Base-by-base conservation (phyloP, 805 yeast species). In the Torulaspora microellipsoides region DNA sequence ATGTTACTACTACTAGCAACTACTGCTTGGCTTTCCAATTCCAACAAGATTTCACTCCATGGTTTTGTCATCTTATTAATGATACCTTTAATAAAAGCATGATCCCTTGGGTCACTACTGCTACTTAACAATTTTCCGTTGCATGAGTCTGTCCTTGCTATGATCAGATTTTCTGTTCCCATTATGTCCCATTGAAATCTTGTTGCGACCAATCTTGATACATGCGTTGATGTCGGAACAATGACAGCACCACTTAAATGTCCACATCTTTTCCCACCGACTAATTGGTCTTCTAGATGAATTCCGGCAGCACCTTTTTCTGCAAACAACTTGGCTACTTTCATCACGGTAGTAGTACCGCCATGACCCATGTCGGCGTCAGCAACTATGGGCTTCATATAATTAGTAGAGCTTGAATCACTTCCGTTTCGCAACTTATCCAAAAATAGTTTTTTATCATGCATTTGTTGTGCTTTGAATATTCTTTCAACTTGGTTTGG, bases 301-400 rank as follows among this genome's bases (percentile, higher is more conserved):
- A 80, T 74, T n/a, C 77, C 83, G 1, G 83, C 79, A 3, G 85
- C 83, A 17, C 85, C 85, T 15, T 70, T 69, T 57, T 79, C 84
- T n/a, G 81, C 83, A 65, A 80, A 80, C 39, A 78, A 57, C 55
- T 80, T 80, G 17, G 84, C 81, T 43, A 78, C 61, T 55, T 80
- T 80, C 85, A 80, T 79, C 3, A 79, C 80, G 0, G 83, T 70
- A 2, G 79, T 75, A 11, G 72, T 61, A 10, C 83, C 82, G 14
- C 85, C 85, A 56, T 78, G 83, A 3, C 85, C 85, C 53, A 81
- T 79, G 49, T 80, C 85, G 2, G 76, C 85, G 56, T 80, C 85
- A 3, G 85, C 85, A 49, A 80, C 73, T 40, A 80, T 78, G 12
- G 85, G 85, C 44, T 77, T 68, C 54, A 79, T 52, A 52, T 79